Evolutionary conservation across 176 grass and related monocot species (phyloP), one percentile per base, ranked within the genome.

Genomic region (Oryza rufipogon): DNA sequence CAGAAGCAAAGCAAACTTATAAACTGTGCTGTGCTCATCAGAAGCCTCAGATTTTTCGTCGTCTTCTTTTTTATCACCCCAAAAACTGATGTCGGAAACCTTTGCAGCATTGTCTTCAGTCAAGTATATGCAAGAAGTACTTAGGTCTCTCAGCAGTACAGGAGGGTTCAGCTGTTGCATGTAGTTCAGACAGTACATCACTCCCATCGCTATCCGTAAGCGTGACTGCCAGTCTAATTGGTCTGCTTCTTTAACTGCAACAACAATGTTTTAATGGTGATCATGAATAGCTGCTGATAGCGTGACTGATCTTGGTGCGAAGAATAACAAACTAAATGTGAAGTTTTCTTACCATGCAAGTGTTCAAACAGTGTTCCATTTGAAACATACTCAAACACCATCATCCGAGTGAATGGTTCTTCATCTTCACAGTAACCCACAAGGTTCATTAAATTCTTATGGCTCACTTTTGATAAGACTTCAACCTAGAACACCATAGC

Each of bases 401-500:
- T 87, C 82, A 98, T 94, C 81, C 96, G 90, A 34, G 75, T 82
- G 70, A 95, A 95, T 41, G 89, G 93, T 77, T 95, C 86, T 84
- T 98, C 96, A 5, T 95, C 91, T 89, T 95, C 87, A 85, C 91
- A 98, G 81, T 90, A 94, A 20, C 96, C 96, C 56, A 98, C 73
- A 60, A 98, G 86, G 58, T 92, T 95, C 89, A 98, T 72, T 45
- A 98, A 91, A 89, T 98, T 98, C 66, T 95, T 98, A 79, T 98
- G 93, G 80, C 86, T 92, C 70, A 91, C 56, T 77, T 85, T 88
- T 16, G 89, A 89, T 47, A 96, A 84, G 9, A 73, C 44, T 47
- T 70, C 87, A 80, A 96, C 73, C 96, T 95, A 84, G 11, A 90
- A 87, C 8, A 66, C 32, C 58, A 82, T 39, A 33, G 39, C 7